phyloP scores from a whole-genome alignment of 352 stramenopile genomes.

The Phytophthora brassicae region DNA sequence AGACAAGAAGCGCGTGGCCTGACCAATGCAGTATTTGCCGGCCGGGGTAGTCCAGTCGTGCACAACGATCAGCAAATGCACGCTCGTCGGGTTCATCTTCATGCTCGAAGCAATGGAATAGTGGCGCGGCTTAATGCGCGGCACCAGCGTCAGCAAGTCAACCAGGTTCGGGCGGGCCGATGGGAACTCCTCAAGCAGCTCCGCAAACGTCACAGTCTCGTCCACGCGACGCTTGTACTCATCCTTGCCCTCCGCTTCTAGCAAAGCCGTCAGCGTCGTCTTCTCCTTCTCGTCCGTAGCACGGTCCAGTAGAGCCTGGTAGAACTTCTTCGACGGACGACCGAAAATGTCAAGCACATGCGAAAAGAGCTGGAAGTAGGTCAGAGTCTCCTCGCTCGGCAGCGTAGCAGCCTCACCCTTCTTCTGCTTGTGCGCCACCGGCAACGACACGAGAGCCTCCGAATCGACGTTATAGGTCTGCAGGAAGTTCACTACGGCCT shows the following conservation, averaged over 20 bases:
- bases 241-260: slow-evolving; percentile 77
- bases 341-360: slow-evolving; percentile 87
- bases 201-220: slow-evolving; percentile 77
- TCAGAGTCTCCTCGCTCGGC: slow-evolving; percentile 64
- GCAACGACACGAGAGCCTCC: slow-evolving; percentile 67
- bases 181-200: slow-evolving; percentile 73
- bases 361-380: slow-evolving; percentile 81
- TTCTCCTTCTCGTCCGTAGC: slow-evolving; percentile 79
- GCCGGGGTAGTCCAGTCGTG: slow-evolving; percentile 85
- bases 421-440: slow-evolving; percentile 63
- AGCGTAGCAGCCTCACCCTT: slow-evolving; percentile 29
- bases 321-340: slow-evolving; percentile 83
- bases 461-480: slow-evolving; percentile 64
- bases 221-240: slow-evolving; percentile 80
- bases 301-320: slow-evolving; percentile 61
- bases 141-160: slow-evolving; percentile 72
- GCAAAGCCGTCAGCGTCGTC: slow-evolving; percentile 44
- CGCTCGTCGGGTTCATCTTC: slow-evolving; percentile 80
- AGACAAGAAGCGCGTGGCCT: slow-evolving; percentile 67
- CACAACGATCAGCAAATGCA: slow-evolving; percentile 86
- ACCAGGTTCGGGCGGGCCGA: slow-evolving; percentile 65
- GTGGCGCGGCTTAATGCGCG: slow-evolving; percentile 86
- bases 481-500: slow-evolving; percentile 73
- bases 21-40: slow-evolving; percentile 64
- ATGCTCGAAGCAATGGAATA: slow-evolving; percentile 92